Evolutionary conservation across 305 asterid genomes (phyloP).

Genomic region (Rubia peregrina): DNA sequence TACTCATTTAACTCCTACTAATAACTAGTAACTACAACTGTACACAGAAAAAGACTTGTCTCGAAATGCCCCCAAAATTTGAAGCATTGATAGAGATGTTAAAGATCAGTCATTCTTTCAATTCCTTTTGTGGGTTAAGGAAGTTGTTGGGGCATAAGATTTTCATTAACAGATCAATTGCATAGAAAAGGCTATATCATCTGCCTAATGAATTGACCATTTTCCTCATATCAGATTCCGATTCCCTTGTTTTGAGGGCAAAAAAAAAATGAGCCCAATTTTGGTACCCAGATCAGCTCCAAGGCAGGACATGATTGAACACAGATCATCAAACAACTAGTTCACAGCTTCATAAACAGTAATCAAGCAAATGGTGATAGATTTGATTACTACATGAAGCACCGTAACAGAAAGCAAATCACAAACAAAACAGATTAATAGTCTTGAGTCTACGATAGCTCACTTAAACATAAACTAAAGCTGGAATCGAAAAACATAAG

Average conservation of each 20-base stretch:
- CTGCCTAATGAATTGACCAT: slow-evolving; percentile 29
- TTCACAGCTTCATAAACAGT: slow-evolving; percentile 14
- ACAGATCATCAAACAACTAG: slow-evolving; percentile 7
- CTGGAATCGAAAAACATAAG: slow-evolving; percentile 24
- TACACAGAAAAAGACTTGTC: slow-evolving; percentile 33
- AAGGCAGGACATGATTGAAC: not conserved
- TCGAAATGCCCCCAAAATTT: slow-evolving; percentile 31
- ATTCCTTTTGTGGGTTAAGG: slow-evolving; percentile 30
- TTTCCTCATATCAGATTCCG: slow-evolving; percentile 2
- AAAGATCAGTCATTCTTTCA: slow-evolving; percentile 31
- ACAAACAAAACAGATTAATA: slow-evolving; percentile 17
- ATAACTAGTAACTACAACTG: slow-evolving; percentile 12
- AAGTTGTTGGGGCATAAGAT: slow-evolving; percentile 25
- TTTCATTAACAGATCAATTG: slow-evolving; percentile 23
- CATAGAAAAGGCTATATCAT: slow-evolving; percentile 20
- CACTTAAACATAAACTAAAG: slow-evolving; percentile 21
- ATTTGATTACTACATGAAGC: slow-evolving; percentile 17
- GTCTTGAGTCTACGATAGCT: slow-evolving; percentile 36
- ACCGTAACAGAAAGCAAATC: slow-evolving; percentile 26
- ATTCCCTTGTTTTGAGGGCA: not conserved
- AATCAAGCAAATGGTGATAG: slow-evolving; percentile 9
- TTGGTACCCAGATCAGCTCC: no score
- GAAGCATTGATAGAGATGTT: slow-evolving; percentile 36
- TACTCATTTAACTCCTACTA: not conserved
- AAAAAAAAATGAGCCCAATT: no score